A percentile compares a stretch with the other conserved stretches of the same genome.
phyloP scores from a whole-genome alignment of 176 grass and related monocot species.

The Cenchrus americanus region DNA sequence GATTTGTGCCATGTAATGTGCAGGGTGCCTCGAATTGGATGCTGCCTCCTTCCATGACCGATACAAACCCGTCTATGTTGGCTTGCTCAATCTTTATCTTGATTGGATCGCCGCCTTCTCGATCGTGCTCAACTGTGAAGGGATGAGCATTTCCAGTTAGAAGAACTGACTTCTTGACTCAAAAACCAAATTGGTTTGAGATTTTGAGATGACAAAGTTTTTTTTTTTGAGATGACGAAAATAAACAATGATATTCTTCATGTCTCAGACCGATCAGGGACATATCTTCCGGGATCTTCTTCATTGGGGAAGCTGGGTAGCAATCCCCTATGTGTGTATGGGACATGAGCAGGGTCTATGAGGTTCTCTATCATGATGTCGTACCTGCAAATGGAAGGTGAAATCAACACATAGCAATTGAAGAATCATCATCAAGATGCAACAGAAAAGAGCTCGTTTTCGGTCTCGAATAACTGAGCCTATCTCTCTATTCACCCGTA shows the following conservation, averaged over 20 bases:
- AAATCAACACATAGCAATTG: not conserved
- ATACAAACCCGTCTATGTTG: constrained; percentile 52
- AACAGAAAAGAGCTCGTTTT: not conserved
- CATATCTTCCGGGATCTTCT: constrained; percentile 77
- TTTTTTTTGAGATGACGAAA: not conserved
- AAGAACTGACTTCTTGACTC: not conserved
- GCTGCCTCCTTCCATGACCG: constrained; percentile 35
- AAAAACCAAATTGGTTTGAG: not conserved
- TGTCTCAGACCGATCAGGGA: not conserved
- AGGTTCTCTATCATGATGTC: constrained; percentile 84
- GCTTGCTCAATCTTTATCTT: constrained; percentile 63
- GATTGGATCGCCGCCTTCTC: constrained; percentile 65
- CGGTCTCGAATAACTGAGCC: too few relatives aligned
- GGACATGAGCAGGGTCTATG: constrained; percentile 86
- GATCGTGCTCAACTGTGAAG: constrained; percentile 69
- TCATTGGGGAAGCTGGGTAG: constrained; percentile 30
- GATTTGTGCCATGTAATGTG: constrained; percentile 46
- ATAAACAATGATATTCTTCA: not conserved
- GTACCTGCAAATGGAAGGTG: constrained; percentile 52
- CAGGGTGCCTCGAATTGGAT: constrained; percentile 61
- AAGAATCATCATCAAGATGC: not conserved
- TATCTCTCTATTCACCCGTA: constrained; percentile 56
- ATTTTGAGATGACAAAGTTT: not conserved
- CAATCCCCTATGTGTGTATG: constrained; percentile 73
- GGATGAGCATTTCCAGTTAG: constrained; percentile 19